Base-by-base conservation (phyloP, 495 filamentous ascomycete species). In the Penicillium crystallinum region DNA sequence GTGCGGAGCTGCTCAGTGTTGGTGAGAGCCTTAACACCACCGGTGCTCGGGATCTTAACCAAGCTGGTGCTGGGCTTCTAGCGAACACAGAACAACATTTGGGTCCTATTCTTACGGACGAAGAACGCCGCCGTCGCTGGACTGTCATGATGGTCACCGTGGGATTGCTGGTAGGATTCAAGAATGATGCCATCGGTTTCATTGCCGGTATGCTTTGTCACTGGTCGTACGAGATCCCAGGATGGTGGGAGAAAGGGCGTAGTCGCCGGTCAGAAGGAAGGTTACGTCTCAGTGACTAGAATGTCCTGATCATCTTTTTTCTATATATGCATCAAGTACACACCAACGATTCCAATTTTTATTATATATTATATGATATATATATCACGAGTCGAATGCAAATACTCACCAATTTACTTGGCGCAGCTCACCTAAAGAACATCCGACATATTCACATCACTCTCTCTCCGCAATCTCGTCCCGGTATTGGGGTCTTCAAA, bases 141-240 rank as follows among this genome's bases (percentile, higher is more conserved):
- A 85, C 81, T 27, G 83, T 95, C 0, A 95, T 96, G 90, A 78
- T 93, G 57, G 81, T 90, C 46, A 97, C 92, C 35, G 82, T 88
- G 22, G 90, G 86, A 1, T 76, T 83, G 15, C 74, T 90, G 53
- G 66, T 97, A 17, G 89, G 89, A n/a, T 95, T 95, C 54, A 85
- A 79, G 67, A 96, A 96, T 64, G 90, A 91, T 66, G 90, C 83
- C 14, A 77, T 95, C 15, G 92, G 92, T 0, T 96, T 97, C 61
- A 50, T 86, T 18, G 89, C 85, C 0, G 92, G 92, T 0, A 78
- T 93, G 75, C 53, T 87, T 10, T 88, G 85, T 62, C 77, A 89
- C 65, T 84, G 77, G 72, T 68, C 65, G 6, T 79, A 75, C 57
- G 56, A 67, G 46, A 37, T 73, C 37, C 75, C 77, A 1, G 56